Conservation (phyloP, 2,329 filamentous ascomycete genomes). For the Fusarium acutatum region DNA sequence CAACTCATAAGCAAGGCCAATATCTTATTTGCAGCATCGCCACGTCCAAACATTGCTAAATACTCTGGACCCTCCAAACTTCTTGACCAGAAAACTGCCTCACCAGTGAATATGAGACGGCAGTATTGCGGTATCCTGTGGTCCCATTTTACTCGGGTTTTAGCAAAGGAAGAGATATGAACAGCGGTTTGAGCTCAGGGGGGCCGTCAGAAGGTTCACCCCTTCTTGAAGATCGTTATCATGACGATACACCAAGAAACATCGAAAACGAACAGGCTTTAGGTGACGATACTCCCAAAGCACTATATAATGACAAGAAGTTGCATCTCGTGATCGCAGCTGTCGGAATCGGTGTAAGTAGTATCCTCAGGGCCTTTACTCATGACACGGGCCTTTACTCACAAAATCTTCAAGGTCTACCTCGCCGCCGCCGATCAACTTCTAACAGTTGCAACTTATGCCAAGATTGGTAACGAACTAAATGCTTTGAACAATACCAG, state of each 20-base stretch:
- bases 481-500: slow-evolving; percentile 77
- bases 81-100: neutral
- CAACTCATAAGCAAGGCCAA: neutral
- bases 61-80: neutral
- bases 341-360: slow-evolving; percentile 49
- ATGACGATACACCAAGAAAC: neutral
- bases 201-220: slow-evolving; percentile 40
- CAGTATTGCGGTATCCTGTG: neutral
- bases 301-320: slow-evolving; percentile 41
- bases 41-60: neutral
- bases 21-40: neutral
- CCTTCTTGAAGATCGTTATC: slow-evolving; percentile 34
- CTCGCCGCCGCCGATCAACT: slow-evolving; percentile 80
- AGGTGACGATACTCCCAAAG: neutral
- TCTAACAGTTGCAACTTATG: slow-evolving; percentile 80
- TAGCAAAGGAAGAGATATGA: slow-evolving; percentile 8
- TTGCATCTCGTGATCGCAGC: slow-evolving; percentile 51
- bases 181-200: neutral
- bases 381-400: neutral
- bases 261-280: slow-evolving; percentile 18
- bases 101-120: neutral
- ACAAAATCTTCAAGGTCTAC: slow-evolving; percentile 63
- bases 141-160: neutral
- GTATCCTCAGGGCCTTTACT: neutral
- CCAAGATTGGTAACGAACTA: slow-evolving; percentile 78